These are phyloP conservation scores for Populus hybrid DNA, from an alignment of 441 rosid species.

Conservation along the genomic window DNA sequence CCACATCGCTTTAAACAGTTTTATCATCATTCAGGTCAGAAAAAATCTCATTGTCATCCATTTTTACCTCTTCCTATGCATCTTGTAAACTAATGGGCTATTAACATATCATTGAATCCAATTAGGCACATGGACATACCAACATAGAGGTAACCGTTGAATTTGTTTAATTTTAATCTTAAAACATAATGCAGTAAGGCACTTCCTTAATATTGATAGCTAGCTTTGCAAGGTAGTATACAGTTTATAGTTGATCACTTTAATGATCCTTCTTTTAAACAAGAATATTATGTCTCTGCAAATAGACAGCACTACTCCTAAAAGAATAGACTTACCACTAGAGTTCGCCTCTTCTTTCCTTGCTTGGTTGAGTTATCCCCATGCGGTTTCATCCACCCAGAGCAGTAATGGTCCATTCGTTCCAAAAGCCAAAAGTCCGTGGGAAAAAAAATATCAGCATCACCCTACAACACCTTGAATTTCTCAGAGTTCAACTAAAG, in stretches of 20 bases:
- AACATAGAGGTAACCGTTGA: neutral
- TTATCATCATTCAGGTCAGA: neutral
- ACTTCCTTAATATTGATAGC: neutral
- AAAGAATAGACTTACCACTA: constrained; percentile 53
- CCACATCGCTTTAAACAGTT: neutral
- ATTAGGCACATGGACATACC: neutral
- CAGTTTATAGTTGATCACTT: neutral
- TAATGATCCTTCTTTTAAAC: neutral
- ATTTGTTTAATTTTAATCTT: neutral
- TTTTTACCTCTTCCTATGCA: neutral
- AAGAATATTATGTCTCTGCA: neutral
- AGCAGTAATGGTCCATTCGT: constrained; percentile 82
- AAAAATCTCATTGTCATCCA: neutral
- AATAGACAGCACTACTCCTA: constrained; percentile 10
- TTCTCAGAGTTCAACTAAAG: neutral
- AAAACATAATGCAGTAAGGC: neutral
- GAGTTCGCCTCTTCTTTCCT: constrained; percentile 84
- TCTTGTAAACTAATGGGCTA: neutral
- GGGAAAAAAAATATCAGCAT: constrained; percentile 95
- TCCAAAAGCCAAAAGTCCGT: constrained; percentile 94
- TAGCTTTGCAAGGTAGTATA: neutral
- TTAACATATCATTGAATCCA: neutral
- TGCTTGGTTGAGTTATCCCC: constrained; percentile 49
- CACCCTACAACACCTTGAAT: constrained; percentile 50
- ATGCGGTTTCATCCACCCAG: constrained; percentile 61